Conservation (phyloP, 2,329 filamentous ascomycete species). For the Leptodontidium sp. region DNA sequence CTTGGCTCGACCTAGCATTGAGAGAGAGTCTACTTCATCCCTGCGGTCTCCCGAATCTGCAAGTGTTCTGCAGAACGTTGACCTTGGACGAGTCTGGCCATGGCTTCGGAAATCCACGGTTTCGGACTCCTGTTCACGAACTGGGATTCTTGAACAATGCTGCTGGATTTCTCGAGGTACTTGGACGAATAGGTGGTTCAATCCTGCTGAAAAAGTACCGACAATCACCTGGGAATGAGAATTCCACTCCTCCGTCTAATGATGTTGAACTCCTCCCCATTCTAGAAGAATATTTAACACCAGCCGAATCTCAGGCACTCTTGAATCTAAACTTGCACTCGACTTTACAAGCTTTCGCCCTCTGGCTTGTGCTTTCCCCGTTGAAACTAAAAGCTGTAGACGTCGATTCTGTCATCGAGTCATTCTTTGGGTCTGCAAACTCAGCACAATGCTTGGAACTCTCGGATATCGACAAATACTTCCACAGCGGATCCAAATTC, state of each 20-base stretch:
- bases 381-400: not conserved
- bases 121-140: not conserved
- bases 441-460: not conserved
- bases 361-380: not conserved
- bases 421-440: not conserved
- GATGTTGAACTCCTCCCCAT: not conserved
- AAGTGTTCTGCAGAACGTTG: not conserved
- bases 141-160: not conserved
- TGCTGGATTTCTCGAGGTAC: not conserved
- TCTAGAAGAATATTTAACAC: not conserved
- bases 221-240: not conserved
- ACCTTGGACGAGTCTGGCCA: not conserved
- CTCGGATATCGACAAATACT: not conserved
- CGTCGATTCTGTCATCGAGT: not conserved
- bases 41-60: not conserved
- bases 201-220: not conserved
- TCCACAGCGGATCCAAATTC: not conserved
- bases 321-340: not conserved
- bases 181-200: not conserved
- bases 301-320: not conserved
- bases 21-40: not conserved
- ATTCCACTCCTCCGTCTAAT: not conserved
- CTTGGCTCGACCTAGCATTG: not conserved
- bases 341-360: not conserved
- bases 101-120: not conserved